Base-by-base conservation (phyloP, 148 eudicot species). In the Chenopodium quinoa region DNA sequence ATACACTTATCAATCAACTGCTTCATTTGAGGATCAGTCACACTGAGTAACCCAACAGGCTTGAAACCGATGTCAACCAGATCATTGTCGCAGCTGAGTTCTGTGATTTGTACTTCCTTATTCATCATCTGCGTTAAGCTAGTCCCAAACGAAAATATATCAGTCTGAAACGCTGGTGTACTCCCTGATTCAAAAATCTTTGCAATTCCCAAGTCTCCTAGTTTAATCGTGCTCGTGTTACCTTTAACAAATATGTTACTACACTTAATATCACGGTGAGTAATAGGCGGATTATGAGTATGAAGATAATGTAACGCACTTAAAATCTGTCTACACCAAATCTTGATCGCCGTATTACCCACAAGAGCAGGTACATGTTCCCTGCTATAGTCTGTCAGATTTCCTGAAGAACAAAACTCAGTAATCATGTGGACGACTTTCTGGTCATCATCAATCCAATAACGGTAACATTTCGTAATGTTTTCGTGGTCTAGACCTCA, bases 401-500 rank as follows among this genome's bases (percentile, higher is more conserved):
- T 54, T 16, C 16, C 60, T 0, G 60, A 54, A 3, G 16, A 9
- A 54, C 13, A 54, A 54, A 1, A 16, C 60, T 54, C 60, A 54
- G 60, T 54, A 54, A 54, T 54, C 60, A 54, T 54, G 60, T 54
- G 2, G 14, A 54, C 16, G 60, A 12, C 60, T 54, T 12, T 54
- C 60, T 54, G 17, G 0, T 3, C 2, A 54, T 14, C 14, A 54
- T 54, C 60, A 54, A 14, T 54, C 60, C 60, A 54, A 12, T 13
- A 12, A 12, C 14, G 4, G 60, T 54, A 54, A 20, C 16, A 54
- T 54, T 54, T 54, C 19, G 14, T 16, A 1, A 54, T 54, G 14
- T 54, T 54, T 16, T 54, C 60, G 14, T 54, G 60, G 29, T 82
- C 79, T 46, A 82, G 88, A 75, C 81, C 71, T 82, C 27, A 85